These are phyloP conservation scores for Corylus avellana DNA, from an alignment of 306 rosid genomes.

Conservation along the genomic window DNA sequence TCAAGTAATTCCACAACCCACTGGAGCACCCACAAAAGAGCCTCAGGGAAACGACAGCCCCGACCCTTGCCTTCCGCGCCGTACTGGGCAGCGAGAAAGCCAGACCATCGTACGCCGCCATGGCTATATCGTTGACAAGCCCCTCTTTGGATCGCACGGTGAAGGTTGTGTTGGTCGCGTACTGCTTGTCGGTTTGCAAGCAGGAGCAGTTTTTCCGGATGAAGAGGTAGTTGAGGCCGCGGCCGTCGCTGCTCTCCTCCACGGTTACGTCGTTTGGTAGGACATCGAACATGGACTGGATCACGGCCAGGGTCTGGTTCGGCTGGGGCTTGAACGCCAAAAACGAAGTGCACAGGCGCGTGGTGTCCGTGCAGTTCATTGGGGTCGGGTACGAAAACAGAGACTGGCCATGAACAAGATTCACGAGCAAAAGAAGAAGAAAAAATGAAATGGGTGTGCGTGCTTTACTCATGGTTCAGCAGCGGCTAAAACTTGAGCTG, in stretches of 20 bases:
- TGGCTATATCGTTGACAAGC: constrained; percentile 58
- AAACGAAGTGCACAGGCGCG: constrained; percentile 82
- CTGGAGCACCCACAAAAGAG: constrained; percentile 93
- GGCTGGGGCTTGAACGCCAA: constrained; percentile 67
- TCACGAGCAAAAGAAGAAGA: constrained; percentile 33
- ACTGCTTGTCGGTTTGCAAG: constrained; percentile 49
- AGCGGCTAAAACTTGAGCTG: neutral
- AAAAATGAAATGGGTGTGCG: constrained; percentile 28
- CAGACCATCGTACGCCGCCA: constrained; percentile 79
- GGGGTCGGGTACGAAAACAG: constrained; percentile 46
- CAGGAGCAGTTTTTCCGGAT: constrained; percentile 90
- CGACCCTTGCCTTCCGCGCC: constrained; percentile 55
- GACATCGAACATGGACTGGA: constrained; percentile 92
- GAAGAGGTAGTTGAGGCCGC: constrained; percentile 60
- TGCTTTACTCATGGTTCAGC: constrained; percentile 42
- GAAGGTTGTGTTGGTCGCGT: constrained; percentile 70
- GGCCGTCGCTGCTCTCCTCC: constrained; percentile 44
- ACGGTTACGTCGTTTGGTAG: constrained; percentile 69
- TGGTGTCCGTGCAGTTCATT: constrained; percentile 75
- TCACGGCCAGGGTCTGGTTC: constrained; percentile 57
- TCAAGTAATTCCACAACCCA: constrained; percentile 83
- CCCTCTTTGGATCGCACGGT: constrained; percentile 79
- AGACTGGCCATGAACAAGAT: constrained; percentile 26
- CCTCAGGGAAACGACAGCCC: constrained; percentile 77
- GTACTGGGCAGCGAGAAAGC: constrained; percentile 55